Base-by-base conservation (phyloP, 257 asterid genomes). In the Jasminum sambac region DNA sequence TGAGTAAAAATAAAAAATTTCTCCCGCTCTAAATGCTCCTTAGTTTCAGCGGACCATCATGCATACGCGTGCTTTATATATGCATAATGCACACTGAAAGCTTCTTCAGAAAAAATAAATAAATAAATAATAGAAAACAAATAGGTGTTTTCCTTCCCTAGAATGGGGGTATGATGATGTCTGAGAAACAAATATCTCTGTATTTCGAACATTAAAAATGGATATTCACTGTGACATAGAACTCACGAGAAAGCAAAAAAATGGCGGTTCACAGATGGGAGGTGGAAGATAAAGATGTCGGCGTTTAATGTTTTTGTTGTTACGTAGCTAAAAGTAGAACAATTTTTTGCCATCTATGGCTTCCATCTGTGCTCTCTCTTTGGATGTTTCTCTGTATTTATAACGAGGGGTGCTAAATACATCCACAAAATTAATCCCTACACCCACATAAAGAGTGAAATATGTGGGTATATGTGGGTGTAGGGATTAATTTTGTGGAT, bases 291-390 rank as follows among this genome's bases (percentile, higher is more conserved):
- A 24, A n/a, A 17, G 66, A 11, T 61, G 64, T n/a, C 40, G 25
- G 11, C 38, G 40, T 16, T 61, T 46, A 63, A 39, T 36, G 9
- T 4, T 34, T 69, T 64, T 60, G 71, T 61, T 41, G 64, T 23
- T 19, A 19, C 10, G 64, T 68, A 62, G 72, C 76, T n/a, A 44
- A 70, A 79, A 67, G 60, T 68, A 78, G 70, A 74, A 62, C 42
- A 70, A 25, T 41, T 61, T 39, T 72, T 70, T 19, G 40, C n/a
- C n/a, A 19, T 57, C 58, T 57, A 16, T 17, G 30, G 68, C 72
- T 63, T 52, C 82, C 76, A 44, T 79, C 44, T 11, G 24, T 40
- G 77, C 21, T 68, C 55, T 66, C 37, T 68, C 60, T 66, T 17
- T 30, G 58, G 66, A 16, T 16, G 19, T 42, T 41, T 41, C 36